Conservation (phyloP, 331 rosid species). For the Spiraea crenata region DNA sequence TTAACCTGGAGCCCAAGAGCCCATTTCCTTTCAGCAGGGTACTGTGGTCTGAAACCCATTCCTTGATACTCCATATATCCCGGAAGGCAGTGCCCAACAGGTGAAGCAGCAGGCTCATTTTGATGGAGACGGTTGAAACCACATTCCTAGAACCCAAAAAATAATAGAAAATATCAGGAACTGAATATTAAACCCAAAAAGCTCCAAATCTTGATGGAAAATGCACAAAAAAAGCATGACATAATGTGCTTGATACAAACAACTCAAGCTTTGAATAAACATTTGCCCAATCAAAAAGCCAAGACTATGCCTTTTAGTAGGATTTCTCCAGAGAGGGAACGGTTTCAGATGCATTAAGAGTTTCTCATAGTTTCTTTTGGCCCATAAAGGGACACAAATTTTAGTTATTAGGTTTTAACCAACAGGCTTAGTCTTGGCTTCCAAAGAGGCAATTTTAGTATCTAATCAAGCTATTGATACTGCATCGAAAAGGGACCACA, state of each 20-base stretch:
- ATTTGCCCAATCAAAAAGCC: slow-evolving; percentile 1
- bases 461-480: neutral
- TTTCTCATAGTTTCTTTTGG: neutral
- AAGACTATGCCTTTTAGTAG: no score
- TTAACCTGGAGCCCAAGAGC: slow-evolving; percentile 96
- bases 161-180: neutral
- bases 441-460: neutral
- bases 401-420: no score
- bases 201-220: neutral
- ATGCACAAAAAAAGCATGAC: neutral
- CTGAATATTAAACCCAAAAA: neutral
- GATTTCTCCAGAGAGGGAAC: neutral
- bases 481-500: neutral
- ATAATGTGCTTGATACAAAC: neutral
- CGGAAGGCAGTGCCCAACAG: slow-evolving; percentile 63
- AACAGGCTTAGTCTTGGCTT: neutral
- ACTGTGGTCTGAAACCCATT: slow-evolving; percentile 53
- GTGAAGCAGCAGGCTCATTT: slow-evolving; percentile 52
- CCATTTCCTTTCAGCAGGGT: slow-evolving; percentile 83
- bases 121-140: slow-evolving; percentile 57
- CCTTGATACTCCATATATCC: slow-evolving; percentile 68
- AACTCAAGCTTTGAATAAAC: neutral
- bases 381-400: neutral
- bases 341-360: neutral
- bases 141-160: slow-evolving; percentile 46